These are phyloP conservation scores for Zymoseptoria crescenta DNA, from an alignment of 2,329 filamentous ascomycete species.

Conservation along the genomic window DNA sequence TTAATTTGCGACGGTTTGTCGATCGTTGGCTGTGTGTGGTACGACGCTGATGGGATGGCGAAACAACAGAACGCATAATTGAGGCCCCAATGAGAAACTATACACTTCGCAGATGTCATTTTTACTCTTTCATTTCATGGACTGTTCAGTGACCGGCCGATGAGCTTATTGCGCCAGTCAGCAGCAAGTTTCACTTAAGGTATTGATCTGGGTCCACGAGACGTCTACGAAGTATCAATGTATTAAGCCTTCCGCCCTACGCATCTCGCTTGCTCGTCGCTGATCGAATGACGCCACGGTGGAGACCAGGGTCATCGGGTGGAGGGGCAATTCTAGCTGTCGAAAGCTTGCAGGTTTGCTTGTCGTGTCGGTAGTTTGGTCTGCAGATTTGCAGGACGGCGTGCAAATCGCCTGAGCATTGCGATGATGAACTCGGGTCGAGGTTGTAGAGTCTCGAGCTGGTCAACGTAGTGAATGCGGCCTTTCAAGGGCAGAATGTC, in stretches of 20 bases:
- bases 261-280: not conserved
- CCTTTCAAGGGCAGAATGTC: not conserved
- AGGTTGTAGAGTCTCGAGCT: not conserved
- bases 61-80: not conserved
- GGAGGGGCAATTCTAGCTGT: not conserved
- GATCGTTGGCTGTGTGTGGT: not conserved
- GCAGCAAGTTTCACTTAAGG: too few relatives aligned
- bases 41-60: not conserved
- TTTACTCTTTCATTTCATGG: not conserved
- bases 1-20: too few relatives aligned
- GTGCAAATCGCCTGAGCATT: not conserved
- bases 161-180: too few relatives aligned
- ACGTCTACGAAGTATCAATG: not conserved
- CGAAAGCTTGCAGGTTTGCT: not conserved
- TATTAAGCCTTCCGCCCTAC: not conserved
- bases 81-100: not conserved
- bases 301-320: not conserved
- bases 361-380: not conserved
- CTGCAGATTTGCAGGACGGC: not conserved
- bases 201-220: not conserved
- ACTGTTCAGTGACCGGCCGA: too few relatives aligned
- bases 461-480: not conserved
- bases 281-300: not conserved
- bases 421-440: not conserved
- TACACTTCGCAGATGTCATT: not conserved